Evolutionary conservation across 2,329 filamentous ascomycete genomes (phyloP).

Genomic region (Dactylella cylindrospora): DNA sequence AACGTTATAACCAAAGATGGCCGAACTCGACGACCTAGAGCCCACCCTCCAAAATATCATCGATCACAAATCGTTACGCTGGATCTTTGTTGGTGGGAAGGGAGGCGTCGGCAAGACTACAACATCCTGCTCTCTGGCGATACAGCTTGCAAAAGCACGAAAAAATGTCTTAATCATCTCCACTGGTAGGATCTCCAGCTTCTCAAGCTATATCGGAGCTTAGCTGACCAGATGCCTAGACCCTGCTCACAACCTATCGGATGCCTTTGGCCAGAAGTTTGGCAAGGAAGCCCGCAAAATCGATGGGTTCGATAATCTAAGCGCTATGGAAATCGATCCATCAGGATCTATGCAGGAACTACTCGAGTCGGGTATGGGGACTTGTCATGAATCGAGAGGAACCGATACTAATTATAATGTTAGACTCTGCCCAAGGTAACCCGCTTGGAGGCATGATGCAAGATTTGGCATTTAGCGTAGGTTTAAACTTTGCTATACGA

Average conservation of each 20-base stretch:
- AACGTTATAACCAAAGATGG: slow-evolving; percentile 44
- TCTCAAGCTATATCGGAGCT: neutral
- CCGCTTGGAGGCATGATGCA: slow-evolving; percentile 96
- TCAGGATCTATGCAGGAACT: slow-evolving; percentile 97
- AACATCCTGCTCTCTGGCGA: slow-evolving; percentile 97
- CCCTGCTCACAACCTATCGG: slow-evolving; percentile 94
- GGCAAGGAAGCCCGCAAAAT: slow-evolving; percentile 95
- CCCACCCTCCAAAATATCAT: slow-evolving; percentile 91
- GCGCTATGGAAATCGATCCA: slow-evolving; percentile 98
- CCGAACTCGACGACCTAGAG: slow-evolving; percentile 78
- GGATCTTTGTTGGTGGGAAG: slow-evolving; percentile 99
- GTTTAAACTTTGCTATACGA: slow-evolving; percentile 49
- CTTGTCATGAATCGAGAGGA: neutral
- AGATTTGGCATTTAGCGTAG: slow-evolving; percentile 89
- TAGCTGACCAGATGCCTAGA: slow-evolving; percentile 52
- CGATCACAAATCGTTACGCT: slow-evolving; percentile 90
- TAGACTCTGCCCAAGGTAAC: slow-evolving; percentile 46
- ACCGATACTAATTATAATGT: neutral
- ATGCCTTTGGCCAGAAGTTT: slow-evolving; percentile 98
- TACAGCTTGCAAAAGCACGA: slow-evolving; percentile 92
- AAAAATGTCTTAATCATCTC: slow-evolving; percentile 97
- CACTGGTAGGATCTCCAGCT: slow-evolving; percentile 60
- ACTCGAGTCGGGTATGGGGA: slow-evolving; percentile 57
- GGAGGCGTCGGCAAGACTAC: slow-evolving; percentile 98
- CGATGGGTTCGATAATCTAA: slow-evolving; percentile 88